These are phyloP conservation scores for Esteya vermicola DNA, from an alignment of 2,329 filamentous ascomycete genomes.

Conservation along the genomic window DNA sequence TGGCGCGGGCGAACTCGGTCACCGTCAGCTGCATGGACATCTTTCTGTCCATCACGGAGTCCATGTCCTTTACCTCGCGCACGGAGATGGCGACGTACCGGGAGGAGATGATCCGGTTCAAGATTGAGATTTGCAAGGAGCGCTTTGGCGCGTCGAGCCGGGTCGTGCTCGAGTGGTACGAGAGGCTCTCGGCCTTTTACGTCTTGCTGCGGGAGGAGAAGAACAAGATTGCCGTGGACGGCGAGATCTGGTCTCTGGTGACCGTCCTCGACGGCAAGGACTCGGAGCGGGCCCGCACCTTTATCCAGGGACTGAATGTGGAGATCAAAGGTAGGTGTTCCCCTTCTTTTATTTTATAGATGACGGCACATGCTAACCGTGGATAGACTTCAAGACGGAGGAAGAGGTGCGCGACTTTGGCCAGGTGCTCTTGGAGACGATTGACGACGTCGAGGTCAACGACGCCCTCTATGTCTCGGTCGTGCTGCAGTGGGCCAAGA, in stretches of 20 bases:
- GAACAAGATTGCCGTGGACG: conserved; percentile 17
- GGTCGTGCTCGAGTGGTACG: conserved; percentile 21
- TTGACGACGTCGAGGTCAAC: conserved; percentile 18
- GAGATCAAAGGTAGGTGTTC: conserved; percentile 15
- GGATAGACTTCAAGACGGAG: conserved; percentile 5
- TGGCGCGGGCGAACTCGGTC: conserved; percentile 18
- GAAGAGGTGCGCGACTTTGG: conserved; percentile 17
- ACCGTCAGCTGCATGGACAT: conserved; percentile 21
- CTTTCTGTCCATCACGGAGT: conserved; percentile 21
- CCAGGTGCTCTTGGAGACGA: conserved; percentile 20
- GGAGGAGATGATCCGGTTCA: conserved; percentile 23
- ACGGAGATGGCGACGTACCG: conserved; percentile 21
- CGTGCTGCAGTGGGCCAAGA: conserved; percentile 19
- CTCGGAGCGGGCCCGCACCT: conserved; percentile 16
- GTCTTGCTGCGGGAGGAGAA: conserved; percentile 20
- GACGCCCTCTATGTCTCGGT: conserved; percentile 20
- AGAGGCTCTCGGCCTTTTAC: conserved; percentile 22
- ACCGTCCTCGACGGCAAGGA: conserved; percentile 17
- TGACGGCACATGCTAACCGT: no score
- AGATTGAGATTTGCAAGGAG: conserved; percentile 22
- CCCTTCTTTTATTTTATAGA: not conserved
- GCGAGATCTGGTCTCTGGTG: conserved; percentile 20
- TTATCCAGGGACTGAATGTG: conserved; percentile 20
- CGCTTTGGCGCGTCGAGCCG: conserved; percentile 20
- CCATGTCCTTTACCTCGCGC: conserved; percentile 18